Percentiles rank a stretch among this genome's conserved stretches.
Evolutionary conservation across 1,284 basidiomycete species (phyloP).

Genomic region (Lentinula novae-zelandiae): DNA sequence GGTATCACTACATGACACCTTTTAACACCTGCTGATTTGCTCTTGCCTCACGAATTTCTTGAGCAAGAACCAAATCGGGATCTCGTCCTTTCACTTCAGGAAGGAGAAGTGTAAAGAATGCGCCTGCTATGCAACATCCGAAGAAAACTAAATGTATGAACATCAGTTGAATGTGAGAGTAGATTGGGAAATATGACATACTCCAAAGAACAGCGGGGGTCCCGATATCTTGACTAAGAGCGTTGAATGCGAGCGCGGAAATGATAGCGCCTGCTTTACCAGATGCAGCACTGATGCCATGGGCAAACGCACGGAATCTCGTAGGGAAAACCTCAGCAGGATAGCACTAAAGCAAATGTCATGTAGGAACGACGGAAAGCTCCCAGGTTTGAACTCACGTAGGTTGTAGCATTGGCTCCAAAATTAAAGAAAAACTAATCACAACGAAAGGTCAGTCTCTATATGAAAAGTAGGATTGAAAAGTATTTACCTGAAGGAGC

Average conservation of each 20-base stretch:
- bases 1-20: neutral
- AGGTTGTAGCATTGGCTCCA: constrained; percentile 68
- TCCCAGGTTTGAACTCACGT: constrained; percentile 22
- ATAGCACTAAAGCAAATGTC: constrained; percentile 34
- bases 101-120: constrained; percentile 13
- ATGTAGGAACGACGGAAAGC: neutral
- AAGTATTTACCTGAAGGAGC: constrained; percentile 33
- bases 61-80: constrained; percentile 13
- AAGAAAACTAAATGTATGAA: constrained; percentile 11
- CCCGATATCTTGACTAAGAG: constrained; percentile 40
- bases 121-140: constrained; percentile 12
- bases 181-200: neutral
- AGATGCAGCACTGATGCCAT: constrained; percentile 66
- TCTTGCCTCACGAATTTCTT: constrained; percentile 14
- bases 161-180: neutral
- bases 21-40: neutral
- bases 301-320: constrained; percentile 64
- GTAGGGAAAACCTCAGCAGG: constrained; percentile 75
- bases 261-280: constrained; percentile 49
- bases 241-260: constrained; percentile 15
- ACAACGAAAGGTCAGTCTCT: neutral
- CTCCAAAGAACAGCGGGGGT: constrained; percentile 22
- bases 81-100: constrained; percentile 17
- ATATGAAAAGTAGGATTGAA: neutral
- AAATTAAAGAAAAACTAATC: constrained; percentile 56